Evolutionary conservation across 331 rosid genomes (phyloP).

Genomic region (Erythrophleum ivorense): DNA sequence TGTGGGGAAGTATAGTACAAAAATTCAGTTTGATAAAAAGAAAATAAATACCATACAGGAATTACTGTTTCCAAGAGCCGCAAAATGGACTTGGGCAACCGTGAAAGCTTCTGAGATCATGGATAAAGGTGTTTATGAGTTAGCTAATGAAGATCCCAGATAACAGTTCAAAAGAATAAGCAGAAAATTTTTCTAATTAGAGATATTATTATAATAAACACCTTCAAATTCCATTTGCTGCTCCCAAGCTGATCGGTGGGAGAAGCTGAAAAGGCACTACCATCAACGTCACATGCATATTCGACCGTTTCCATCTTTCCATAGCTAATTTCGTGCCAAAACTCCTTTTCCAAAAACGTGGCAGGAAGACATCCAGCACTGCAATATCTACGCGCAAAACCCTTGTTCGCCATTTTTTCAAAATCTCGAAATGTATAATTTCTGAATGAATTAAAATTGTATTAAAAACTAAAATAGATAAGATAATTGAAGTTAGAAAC

Average conservation of each 20-base stretch:
- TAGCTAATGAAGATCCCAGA: slow-evolving; percentile 19
- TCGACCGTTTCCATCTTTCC: slow-evolving; percentile 91
- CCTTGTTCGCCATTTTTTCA: slow-evolving; percentile 98
- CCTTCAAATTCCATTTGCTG: slow-evolving; percentile 97
- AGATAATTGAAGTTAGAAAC: slow-evolving; percentile 3
- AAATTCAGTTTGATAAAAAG: slow-evolving; percentile 18
- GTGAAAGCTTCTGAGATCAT: slow-evolving; percentile 76
- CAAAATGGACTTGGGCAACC: slow-evolving; percentile 82
- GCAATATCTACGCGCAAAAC: slow-evolving; percentile 79
- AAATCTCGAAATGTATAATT: slow-evolving; percentile 80
- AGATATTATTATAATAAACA: slow-evolving; percentile 46
- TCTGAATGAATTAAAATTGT: slow-evolving; percentile 55
- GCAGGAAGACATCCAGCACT: slow-evolving; percentile 83
- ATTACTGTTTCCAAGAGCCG: slow-evolving; percentile 82
- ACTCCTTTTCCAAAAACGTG: slow-evolving; percentile 79
- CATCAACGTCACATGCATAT: slow-evolving; percentile 96
- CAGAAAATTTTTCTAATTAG: not conserved
- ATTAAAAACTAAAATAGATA: slow-evolving; percentile 42
- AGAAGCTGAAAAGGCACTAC: slow-evolving; percentile 92
- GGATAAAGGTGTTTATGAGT: slow-evolving; percentile 14
- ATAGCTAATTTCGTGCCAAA: slow-evolving; percentile 88
- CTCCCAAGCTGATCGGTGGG: slow-evolving; percentile 76
- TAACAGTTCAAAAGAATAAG: not conserved
- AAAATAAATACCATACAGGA: slow-evolving; percentile 64
- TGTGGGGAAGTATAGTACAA: slow-evolving; percentile 7